Base-by-base conservation (phyloP, 1,284 basidiomycete species). In the Afroboletus lepidellus region DNA sequence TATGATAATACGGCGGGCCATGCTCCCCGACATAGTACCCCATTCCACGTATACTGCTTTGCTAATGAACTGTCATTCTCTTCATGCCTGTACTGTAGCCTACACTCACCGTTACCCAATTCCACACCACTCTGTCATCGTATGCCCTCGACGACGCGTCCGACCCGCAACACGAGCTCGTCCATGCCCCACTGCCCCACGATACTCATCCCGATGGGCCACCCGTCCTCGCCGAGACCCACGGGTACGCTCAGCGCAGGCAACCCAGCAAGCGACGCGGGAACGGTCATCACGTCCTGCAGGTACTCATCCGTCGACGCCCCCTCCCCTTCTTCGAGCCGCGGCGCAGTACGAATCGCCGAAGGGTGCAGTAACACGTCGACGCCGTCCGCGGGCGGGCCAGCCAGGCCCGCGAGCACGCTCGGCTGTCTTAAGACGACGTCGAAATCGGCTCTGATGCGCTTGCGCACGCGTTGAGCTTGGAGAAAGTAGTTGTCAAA, bases 401-500 rank as follows among this genome's bases (percentile, higher is more conserved):
- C 9, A 38, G 55, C 50, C 5, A 55, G 61, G 20, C 80, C 73
- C 3, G 77, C 63, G 33, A 80, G 74, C 3, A 78, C 74, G 58
- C 81, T 81, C 1, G 77, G 73, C 1, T 78, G 67, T 1, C 77
- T 72, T 68, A 98, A 92, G 21, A 87, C 80, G 0, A 66, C 60
- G 58, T 89, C 76, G 60, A 94, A 96, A 62, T 98, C 94, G 4
- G 77, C 62, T 57, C 83, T 80, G 47, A 99, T 74, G 8, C 80
- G 70, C 38, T 80, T 77, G 2, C 96, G 83, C 20, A 98, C 80
- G 18, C 84, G 78, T 55, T 94, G 88, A 0, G 97, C 94, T 72
- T 96, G 91, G 4, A 98, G 78, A 67, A 94, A 98, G 69, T 96
- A 98, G 66, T 97, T 98, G 72, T 98, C 90, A 67, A 95, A 97